Conservation (phyloP, 306 rosid genomes). For the Trifolium repens region DNA sequence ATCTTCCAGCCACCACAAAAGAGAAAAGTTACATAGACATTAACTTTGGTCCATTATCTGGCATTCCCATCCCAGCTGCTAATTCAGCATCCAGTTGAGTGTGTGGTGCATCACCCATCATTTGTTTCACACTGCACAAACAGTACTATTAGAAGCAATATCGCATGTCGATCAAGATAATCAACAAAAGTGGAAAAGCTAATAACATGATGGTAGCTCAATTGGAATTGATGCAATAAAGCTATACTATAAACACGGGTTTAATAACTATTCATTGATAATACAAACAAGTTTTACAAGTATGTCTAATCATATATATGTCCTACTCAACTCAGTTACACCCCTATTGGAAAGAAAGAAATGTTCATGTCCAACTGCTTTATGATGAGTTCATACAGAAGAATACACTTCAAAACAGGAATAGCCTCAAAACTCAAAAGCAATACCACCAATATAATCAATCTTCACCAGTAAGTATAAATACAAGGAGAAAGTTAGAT, state of each 20-base stretch:
- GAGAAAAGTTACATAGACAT: constrained; percentile 61
- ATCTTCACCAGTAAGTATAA: too few relatives aligned
- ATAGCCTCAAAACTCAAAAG: constrained; percentile 25
- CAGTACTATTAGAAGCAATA: constrained; percentile 31
- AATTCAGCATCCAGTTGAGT: constrained; percentile 91
- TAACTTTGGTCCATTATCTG: constrained; percentile 92
- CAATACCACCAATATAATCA: constrained; percentile 29
- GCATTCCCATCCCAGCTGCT: constrained; percentile 98
- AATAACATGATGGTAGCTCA: neutral
- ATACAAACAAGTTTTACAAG: neutral
- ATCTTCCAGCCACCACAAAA: neutral
- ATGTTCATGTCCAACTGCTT: neutral
- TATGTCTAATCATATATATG: neutral
- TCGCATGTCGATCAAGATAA: neutral
- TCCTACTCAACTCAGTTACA: constrained; percentile 6
- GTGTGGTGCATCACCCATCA: constrained; percentile 92
- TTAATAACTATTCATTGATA: neutral
- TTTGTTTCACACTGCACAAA: constrained; percentile 64
- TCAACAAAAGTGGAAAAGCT: neutral
- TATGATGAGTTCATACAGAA: constrained; percentile 20
- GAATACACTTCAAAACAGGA: constrained; percentile 9
- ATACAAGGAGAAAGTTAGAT: neutral
- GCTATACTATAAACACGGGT: neutral
- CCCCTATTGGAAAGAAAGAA: neutral
- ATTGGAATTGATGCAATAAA: neutral